phyloP scores from a whole-genome alignment of 257 asterid species.

The Buddleja alternifolia region DNA sequence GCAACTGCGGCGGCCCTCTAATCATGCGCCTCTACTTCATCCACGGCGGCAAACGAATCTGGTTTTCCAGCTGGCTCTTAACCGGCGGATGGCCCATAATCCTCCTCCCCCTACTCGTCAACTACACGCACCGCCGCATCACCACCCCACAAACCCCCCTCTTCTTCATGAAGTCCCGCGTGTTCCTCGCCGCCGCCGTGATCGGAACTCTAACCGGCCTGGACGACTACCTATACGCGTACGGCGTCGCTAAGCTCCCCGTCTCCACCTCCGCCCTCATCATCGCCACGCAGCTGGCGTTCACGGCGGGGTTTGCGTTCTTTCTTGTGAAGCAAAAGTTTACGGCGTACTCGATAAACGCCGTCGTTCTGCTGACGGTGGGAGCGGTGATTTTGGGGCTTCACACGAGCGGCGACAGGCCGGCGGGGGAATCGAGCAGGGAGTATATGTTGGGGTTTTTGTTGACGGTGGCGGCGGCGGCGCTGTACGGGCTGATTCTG shows the following conservation, averaged over 20 bases:
- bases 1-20: slow-evolving; percentile 44
- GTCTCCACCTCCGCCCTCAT: slow-evolving; percentile 47
- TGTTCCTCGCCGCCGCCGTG: slow-evolving; percentile 26
- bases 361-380: slow-evolving; percentile 43
- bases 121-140: slow-evolving; percentile 30
- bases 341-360: slow-evolving; percentile 46
- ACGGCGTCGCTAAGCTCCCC: slow-evolving; percentile 44
- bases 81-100: slow-evolving; percentile 40
- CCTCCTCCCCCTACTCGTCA: slow-evolving; percentile 34
- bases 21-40: slow-evolving; percentile 47
- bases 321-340: slow-evolving; percentile 43
- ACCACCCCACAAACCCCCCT: not conserved
- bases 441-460: slow-evolving; percentile 44
- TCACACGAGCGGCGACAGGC: slow-evolving; percentile 46
- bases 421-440: slow-evolving; percentile 42
- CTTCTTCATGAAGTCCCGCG: slow-evolving; percentile 26
- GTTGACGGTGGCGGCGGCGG: slow-evolving; percentile 49
- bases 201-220: slow-evolving; percentile 38
- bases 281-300: slow-evolving; percentile 46
- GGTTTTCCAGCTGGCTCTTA: slow-evolving; percentile 41
- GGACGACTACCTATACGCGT: slow-evolving; percentile 43
- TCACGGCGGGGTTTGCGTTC: slow-evolving; percentile 48
- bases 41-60: slow-evolving; percentile 42
- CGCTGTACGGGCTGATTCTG: slow-evolving; percentile 42
- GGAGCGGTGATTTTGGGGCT: slow-evolving; percentile 50